Conservation (phyloP, 306 rosid species). For the peach (Prunus persica) region Prunus_persica_NCBIv2 NC_034014.1:30355501-30356000, state of each 20-base stretch:
- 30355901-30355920: conserved; percentile 33
- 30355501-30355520: neutral
- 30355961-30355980: conserved; percentile 21
- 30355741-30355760: neutral
- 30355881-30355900: neutral
- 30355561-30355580: neutral
- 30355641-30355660: neutral
- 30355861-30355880: neutral
- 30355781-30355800: neutral
- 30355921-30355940: conserved; percentile 18
- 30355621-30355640: neutral
- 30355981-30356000: conserved; percentile 38
- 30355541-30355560: neutral
- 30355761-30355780: neutral
- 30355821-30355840: neutral
- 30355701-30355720: neutral
- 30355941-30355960: conserved; percentile 29
- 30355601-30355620: neutral
- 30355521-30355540: neutral
- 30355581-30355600: neutral
- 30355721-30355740: neutral
- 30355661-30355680: neutral
- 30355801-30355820: neutral
- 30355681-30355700: neutral
- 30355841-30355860: neutral